Percentiles rank a stretch among this genome's conserved stretches.
phyloP scores from a whole-genome alignment of 257 asterid species.

The Rauvolfia tetraphylla region DNA sequence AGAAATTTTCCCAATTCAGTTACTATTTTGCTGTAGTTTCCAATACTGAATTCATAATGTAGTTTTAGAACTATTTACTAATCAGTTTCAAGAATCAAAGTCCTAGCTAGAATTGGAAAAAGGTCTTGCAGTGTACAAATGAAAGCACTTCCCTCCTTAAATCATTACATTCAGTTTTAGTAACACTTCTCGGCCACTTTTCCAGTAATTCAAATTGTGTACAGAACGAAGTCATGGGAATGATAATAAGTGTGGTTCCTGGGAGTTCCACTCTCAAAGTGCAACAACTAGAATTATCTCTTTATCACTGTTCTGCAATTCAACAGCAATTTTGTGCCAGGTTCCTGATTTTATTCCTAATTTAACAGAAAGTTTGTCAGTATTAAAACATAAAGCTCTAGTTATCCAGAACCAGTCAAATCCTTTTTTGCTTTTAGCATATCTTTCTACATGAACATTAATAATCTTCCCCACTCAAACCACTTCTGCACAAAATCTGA shows the following conservation, averaged over 20 bases:
- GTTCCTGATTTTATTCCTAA: background rate
- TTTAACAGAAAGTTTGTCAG: background rate
- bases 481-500: background rate
- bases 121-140: background rate
- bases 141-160: background rate
- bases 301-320: background rate
- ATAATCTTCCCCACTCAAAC: background rate
- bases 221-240: background rate
- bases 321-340: background rate
- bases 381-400: background rate
- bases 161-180: background rate
- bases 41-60: background rate
- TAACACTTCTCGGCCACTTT: background rate
- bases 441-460: no score
- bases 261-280: background rate
- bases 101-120: background rate
- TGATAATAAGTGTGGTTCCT: background rate
- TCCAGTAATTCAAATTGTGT: background rate
- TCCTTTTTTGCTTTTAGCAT: background rate
- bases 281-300: background rate
- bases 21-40: background rate
- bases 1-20: background rate
- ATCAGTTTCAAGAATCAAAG: background rate
- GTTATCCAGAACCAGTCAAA: background rate
- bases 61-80: no score